Base-by-base conservation (phyloP, 371 early-diverging fungal species). In the Apophysomyces ossiformis region DNA sequence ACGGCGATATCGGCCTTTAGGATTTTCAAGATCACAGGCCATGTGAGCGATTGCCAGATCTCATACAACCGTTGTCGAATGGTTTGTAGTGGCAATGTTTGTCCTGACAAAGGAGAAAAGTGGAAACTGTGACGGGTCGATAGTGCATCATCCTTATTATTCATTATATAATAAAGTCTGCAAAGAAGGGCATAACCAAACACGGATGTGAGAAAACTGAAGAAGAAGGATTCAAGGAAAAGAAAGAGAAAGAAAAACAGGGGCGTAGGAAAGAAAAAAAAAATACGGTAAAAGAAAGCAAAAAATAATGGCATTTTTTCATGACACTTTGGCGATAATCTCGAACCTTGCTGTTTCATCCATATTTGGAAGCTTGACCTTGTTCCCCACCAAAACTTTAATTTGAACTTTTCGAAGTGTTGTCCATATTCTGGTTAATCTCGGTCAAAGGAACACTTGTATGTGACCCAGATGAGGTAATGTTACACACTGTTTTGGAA, bases 1-100 rank as follows among this genome's bases (percentile, higher is more conserved):
- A 79, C 74, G 8, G 79, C 79, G 59, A 77, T 65, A 63, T 82
- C 76, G 13, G 79, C 78, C 59, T 82, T 82, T 7, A 82, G 18
- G 13, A 82, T 74, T n/a, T 74, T 78, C 57, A 71, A 70, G 15
- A 74, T 56, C 4, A 75, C 63, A 5, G 78, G 76, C 82, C 82
- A 82, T 12, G 74, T 73, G 15, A 79, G 38, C 6, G 74, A 71
- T 47, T 74, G 56, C 77, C 79, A 79, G 21, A 79, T 63, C 5
- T 69, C 72, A n/a, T 37, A 45, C 13, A 82, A 21, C 11, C 78
- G 68, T 56, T 79, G 72, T 36, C 59, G 63, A n/a, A 76, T 69
- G 0, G 72, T 76, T 50, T 70, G 69, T 13, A 82, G 43, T 32
- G 82, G 78, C 37, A 76, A 60, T 0, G 66, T 26, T 11, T 67